Conservation (phyloP, 2,329 filamentous ascomycete species). For the Fusarium decemcellulare region DNA sequence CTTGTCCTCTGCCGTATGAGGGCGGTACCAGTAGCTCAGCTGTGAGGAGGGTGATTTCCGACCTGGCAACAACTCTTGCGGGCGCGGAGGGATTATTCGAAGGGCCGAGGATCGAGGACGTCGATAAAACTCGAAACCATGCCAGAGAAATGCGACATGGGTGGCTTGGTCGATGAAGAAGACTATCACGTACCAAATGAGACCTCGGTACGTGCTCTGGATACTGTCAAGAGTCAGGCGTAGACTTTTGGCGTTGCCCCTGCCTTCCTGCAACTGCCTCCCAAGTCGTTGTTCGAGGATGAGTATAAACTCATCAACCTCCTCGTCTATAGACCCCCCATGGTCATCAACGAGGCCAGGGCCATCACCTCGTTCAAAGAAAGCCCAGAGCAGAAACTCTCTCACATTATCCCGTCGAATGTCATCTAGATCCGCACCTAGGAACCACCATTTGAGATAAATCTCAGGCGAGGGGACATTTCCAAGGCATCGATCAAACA, state of each 20-base stretch:
- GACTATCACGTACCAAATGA: slow-evolving; percentile 75
- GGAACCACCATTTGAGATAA: slow-evolving; percentile 77
- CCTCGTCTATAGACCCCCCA: slow-evolving; percentile 52
- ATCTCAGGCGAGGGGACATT: slow-evolving; percentile 68
- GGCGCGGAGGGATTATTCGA: slow-evolving; percentile 71
- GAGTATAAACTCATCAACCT: slow-evolving; percentile 64
- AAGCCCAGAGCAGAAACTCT: slow-evolving; percentile 78
- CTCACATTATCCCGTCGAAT: slow-evolving; percentile 77
- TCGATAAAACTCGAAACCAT: slow-evolving; percentile 68
- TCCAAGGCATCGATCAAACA: slow-evolving; percentile 70
- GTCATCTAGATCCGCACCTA: slow-evolving; percentile 69
- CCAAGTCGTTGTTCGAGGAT: slow-evolving; percentile 69
- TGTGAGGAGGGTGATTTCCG: slow-evolving; percentile 62
- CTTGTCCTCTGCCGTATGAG: slow-evolving; percentile 64
- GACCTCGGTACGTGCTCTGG: slow-evolving; percentile 70
- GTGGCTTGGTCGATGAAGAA: slow-evolving; percentile 68
- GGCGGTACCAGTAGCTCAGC: slow-evolving; percentile 76
- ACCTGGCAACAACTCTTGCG: slow-evolving; percentile 62
- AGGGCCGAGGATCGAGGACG: slow-evolving; percentile 44
- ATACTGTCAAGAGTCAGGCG: slow-evolving; percentile 77
- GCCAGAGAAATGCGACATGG: slow-evolving; percentile 59
- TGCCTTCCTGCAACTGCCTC: slow-evolving; percentile 65
- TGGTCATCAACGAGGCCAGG: slow-evolving; percentile 31
- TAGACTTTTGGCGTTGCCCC: slow-evolving; percentile 69
- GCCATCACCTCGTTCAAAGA: slow-evolving; percentile 65